Evolutionary conservation across 768 basidiomycete species (phyloP).

Genomic region (Coprinopsis cinerea): DNA sequence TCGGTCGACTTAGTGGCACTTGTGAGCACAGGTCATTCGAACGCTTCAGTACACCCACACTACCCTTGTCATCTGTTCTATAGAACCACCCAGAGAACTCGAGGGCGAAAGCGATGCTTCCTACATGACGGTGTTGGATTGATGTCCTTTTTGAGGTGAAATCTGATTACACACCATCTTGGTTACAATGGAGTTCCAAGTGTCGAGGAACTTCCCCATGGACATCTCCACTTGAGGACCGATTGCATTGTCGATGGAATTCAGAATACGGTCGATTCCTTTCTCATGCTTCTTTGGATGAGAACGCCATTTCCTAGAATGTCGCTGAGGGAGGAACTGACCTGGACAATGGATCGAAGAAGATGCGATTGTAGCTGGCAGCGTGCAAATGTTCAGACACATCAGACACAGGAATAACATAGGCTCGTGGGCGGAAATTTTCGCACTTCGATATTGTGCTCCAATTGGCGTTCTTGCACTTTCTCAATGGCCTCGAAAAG

Average conservation of each 20-base stretch:
- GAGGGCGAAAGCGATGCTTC: slow-evolving; percentile 1
- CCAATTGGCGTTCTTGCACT: background rate
- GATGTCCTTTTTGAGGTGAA: background rate
- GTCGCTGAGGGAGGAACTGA: background rate
- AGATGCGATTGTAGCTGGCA: background rate
- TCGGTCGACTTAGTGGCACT: background rate
- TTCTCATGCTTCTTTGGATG: slow-evolving; percentile 3
- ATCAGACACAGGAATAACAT: background rate
- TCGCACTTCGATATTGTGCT: background rate
- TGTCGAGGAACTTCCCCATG: background rate
- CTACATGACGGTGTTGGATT: background rate
- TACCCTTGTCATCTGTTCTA: background rate
- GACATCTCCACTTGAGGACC: background rate
- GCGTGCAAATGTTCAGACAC: background rate
- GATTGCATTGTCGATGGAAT: background rate
- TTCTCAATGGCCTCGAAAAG: background rate
- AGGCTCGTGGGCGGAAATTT: background rate
- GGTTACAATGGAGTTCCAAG: background rate
- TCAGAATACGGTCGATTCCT: background rate
- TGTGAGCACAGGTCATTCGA: background rate
- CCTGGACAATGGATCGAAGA: background rate
- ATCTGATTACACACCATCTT: background rate
- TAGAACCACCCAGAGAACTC: background rate
- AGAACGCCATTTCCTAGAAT: background rate
- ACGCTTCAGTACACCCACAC: background rate